phyloP scores from a whole-genome alignment of 305 asterid genomes.

The Fraxinus nigra region DNA sequence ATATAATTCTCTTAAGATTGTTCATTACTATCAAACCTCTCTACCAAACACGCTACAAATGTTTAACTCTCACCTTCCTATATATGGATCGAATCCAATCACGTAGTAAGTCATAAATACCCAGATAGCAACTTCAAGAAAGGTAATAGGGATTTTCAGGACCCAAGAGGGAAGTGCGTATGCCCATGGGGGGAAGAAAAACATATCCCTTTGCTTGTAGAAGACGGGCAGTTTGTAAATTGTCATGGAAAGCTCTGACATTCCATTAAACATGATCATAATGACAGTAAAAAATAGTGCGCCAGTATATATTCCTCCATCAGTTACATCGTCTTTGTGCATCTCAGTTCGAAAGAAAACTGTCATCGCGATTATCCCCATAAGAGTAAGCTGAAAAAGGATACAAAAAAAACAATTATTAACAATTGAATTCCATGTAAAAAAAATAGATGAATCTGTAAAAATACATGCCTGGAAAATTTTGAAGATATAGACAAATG shows the following conservation, averaged over 20 bases:
- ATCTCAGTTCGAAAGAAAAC: constrained; percentile 34
- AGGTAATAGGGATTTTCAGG: constrained; percentile 33
- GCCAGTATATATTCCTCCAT: constrained; percentile 33
- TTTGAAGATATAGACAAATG: constrained; percentile 36
- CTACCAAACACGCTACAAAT: background rate
- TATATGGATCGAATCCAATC: constrained; percentile 35
- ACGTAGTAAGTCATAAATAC: constrained; percentile 34
- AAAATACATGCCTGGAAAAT: constrained; percentile 24
- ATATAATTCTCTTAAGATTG: background rate
- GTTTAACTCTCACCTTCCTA: constrained; percentile 26
- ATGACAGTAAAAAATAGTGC: constrained; percentile 28
- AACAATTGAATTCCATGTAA: background rate
- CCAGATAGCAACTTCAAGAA: constrained; percentile 36
- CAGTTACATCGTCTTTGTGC: constrained; percentile 20
- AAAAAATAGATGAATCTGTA: background rate
- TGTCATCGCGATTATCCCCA: constrained; percentile 34
- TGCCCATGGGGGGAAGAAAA: constrained; percentile 37
- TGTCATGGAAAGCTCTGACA: constrained; percentile 36
- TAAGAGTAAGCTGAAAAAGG: constrained; percentile 22
- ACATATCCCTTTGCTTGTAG: constrained; percentile 39
- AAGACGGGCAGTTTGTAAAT: constrained; percentile 42
- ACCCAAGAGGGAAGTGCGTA: constrained; percentile 41
- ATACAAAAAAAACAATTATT: background rate
- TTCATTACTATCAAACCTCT: background rate
- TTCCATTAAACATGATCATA: constrained; percentile 37